Evolutionary conservation across 345 rosid genomes (phyloP), one percentile per base, ranked within the genome.

Genomic region (Populus davidiana): DNA sequence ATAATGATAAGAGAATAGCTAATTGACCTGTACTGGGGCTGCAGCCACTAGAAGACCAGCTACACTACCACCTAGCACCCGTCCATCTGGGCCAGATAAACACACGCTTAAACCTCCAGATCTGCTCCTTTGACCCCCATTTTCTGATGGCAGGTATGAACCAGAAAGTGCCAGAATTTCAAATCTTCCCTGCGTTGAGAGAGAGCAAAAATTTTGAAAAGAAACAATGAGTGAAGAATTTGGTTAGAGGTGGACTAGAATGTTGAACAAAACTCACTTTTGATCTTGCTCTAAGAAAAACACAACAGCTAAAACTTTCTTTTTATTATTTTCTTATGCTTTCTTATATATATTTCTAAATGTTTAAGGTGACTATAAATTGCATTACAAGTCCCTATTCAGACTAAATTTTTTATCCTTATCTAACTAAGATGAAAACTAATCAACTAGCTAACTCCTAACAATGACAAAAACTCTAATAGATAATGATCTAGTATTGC

Each of bases 101-200:
- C 95, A 90, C 27, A 93, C 92, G 54, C 95, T 93, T 71, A 96
- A 81, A 20, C 88, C 93, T 31, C 98, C 95, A 29, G 87, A 77
- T 85, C 97, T 90, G 83, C 91, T 90, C 78, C 90, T 86, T 74
- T 85, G 89, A 72, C 90, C 97, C 50, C 85, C 89, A 83, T 81
- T 86, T 75, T 93, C 99, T 12, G 94, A 82, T 77, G 88, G 87
- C 83, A 91, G 72, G 82, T 91, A 92, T 63, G 98, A 93, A 23
- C 99, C 99, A 36, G 97, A 83, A 66, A 96, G 88, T 23, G 99
- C 91, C 52, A 96, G 83, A 68, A 96, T 96, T 77, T 93, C 97
- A 79, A 85, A 96, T 77, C 91, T 84, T 18, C 99, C 99, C 99
- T 96, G 87, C 85, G 72, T 35, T 41, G 29, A 56, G 49, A 49